Evolutionary conservation across 805 yeast species (phyloP).

Genomic region (Maudiozyma saulgeensis): DNA sequence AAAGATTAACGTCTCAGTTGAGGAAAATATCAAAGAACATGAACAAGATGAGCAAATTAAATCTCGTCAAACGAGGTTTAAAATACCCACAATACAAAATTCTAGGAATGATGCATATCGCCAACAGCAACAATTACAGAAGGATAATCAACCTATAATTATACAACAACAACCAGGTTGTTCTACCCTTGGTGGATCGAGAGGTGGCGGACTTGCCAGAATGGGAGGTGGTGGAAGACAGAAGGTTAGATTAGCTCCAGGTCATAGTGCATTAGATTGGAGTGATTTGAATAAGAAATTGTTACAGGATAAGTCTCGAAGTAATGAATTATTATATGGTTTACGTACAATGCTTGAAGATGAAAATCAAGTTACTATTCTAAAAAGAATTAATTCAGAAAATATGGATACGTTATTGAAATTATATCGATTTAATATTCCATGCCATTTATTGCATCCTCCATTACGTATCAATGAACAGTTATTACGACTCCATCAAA

Average conservation of each 20-base stretch:
- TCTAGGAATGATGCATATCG: background rate
- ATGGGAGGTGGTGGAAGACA: conserved; percentile 14
- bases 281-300: conserved; percentile 11
- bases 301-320: conserved; percentile 5
- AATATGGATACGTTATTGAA: conserved; percentile 1
- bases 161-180: conserved; percentile 4
- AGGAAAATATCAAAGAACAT: too few species aligned
- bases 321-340: conserved; percentile 10
- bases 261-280: conserved; percentile 29
- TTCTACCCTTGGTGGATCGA: background rate
- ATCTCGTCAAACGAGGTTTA: background rate
- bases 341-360: background rate
- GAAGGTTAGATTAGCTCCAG: conserved; percentile 30
- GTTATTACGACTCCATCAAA: conserved; percentile 49
- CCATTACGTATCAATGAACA: conserved; percentile 49
- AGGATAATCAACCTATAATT: background rate
- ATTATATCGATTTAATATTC: conserved; percentile 1
- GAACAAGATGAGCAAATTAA: too few species aligned
- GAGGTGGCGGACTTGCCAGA: background rate
- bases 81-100: background rate
- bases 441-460: conserved; percentile 10
- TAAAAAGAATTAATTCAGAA: conserved; percentile 9
- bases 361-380: conserved; percentile 7
- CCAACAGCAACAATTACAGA: background rate
- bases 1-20: background rate